phyloP scores from a whole-genome alignment of 371 early-diverging fungal genomes.

The Parasitella parasitica region DNA sequence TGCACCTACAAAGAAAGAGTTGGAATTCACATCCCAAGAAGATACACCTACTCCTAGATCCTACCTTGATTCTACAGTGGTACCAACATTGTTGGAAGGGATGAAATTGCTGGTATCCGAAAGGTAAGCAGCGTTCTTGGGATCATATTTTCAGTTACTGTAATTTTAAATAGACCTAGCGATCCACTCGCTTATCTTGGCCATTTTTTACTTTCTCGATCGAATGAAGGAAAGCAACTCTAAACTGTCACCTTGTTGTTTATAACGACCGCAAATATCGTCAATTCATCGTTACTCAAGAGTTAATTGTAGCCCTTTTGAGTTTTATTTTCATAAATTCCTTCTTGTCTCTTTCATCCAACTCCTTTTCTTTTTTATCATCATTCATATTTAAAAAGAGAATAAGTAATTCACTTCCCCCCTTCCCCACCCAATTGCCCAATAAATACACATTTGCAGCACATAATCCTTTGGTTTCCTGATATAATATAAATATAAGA shows the following conservation, averaged over 20 bases:
- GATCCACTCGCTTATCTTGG: constrained; percentile 51
- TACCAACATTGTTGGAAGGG: constrained; percentile 65
- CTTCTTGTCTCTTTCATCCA: neutral
- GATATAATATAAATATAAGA: constrained; percentile 18
- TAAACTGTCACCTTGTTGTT: neutral
- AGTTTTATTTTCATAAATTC: neutral
- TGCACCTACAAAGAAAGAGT: neutral
- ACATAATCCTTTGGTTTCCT: neutral
- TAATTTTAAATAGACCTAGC: constrained; percentile 28
- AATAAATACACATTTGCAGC: neutral
- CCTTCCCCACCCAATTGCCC: neutral
- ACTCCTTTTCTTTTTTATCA: neutral
- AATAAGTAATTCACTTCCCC: neutral
- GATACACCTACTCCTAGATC: constrained; percentile 46
- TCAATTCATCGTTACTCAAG: neutral
- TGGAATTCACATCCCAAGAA: neutral
- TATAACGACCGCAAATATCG: neutral
- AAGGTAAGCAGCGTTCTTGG: constrained; percentile 39
- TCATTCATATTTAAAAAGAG: neutral
- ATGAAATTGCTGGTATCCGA: constrained; percentile 59
- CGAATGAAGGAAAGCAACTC: constrained; percentile 9
- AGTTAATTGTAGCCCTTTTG: neutral
- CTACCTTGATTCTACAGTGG: constrained; percentile 62
- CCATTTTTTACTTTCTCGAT: constrained; percentile 36
- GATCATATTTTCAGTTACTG: neutral